These are phyloP conservation scores for Blastobotrys attinorum DNA, from an alignment of 805 yeast species.

Conservation along the genomic window DNA sequence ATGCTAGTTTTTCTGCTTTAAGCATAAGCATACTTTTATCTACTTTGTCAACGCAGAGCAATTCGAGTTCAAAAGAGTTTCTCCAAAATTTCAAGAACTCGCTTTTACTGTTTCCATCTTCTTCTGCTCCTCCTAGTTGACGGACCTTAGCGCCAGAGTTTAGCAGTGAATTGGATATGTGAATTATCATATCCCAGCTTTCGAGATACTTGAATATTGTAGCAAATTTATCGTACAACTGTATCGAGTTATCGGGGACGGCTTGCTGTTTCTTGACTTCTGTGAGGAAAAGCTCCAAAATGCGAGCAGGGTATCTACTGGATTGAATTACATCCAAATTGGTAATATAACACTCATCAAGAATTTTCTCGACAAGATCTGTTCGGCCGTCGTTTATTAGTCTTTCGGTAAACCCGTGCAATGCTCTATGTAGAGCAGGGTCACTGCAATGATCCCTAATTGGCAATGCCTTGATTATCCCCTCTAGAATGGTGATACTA, in stretches of 20 bases:
- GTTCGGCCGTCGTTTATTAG: not conserved
- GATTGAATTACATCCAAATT: not conserved
- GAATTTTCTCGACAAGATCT: not conserved
- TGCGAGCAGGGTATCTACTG: not conserved
- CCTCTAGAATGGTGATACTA: not conserved
- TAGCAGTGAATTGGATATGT: slow-evolving; percentile 5
- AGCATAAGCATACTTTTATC: not conserved
- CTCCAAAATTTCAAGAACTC: slow-evolving; percentile 5
- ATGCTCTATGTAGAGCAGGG: not conserved
- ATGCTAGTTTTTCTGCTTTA: slow-evolving; percentile 4
- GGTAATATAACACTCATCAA: not conserved
- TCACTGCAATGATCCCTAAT: not conserved
- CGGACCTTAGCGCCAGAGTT: slow-evolving; percentile 5
- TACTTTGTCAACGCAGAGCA: not conserved
- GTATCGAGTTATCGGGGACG: not conserved
- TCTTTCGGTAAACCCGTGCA: not conserved
- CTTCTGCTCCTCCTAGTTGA: too few relatives aligned
- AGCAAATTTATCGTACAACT: not conserved
- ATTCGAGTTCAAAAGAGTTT: slow-evolving; percentile 2
- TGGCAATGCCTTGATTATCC: not conserved
- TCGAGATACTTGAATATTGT: not conserved
- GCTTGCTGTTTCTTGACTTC: not conserved
- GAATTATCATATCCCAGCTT: not conserved
- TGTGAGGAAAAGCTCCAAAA: not conserved
- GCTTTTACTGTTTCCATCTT: too few relatives aligned